phyloP scores from a whole-genome alignment of 2,329 filamentous ascomycete species.

The Monilinia aucupariae region DNA sequence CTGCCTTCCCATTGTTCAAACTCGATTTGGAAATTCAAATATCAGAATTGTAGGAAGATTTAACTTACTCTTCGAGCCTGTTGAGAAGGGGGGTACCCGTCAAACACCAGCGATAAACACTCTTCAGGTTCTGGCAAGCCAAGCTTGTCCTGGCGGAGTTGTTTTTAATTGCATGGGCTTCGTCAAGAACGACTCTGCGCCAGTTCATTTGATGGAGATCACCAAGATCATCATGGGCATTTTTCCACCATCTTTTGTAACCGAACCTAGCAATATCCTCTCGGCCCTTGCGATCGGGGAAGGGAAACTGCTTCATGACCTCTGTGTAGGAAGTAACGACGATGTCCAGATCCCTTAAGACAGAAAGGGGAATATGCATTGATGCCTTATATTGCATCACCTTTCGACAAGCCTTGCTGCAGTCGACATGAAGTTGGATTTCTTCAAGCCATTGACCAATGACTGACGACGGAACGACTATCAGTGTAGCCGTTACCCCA shows the following conservation, averaged over 20 bases:
- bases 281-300: slow-evolving; percentile 90
- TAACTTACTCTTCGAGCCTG: slow-evolving; percentile 31
- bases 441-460: slow-evolving; percentile 33
- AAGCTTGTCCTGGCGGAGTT: slow-evolving; percentile 38
- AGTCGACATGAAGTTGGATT: slow-evolving; percentile 26
- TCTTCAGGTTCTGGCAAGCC: slow-evolving; percentile 39
- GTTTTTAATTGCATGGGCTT: slow-evolving; percentile 53
- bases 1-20: neutral
- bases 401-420: slow-evolving; percentile 21
- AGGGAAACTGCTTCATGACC: slow-evolving; percentile 60
- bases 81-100: slow-evolving; percentile 34
- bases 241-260: slow-evolving; percentile 35
- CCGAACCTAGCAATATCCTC: slow-evolving; percentile 60
- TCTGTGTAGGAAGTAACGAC: slow-evolving; percentile 31
- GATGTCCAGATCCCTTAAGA: slow-evolving; percentile 29
- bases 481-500: slow-evolving; percentile 29
- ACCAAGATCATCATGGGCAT: slow-evolving; percentile 35
- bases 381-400: slow-evolving; percentile 27
- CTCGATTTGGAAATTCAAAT: neutral
- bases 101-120: slow-evolving; percentile 34
- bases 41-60: neutral
- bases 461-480: slow-evolving; percentile 31
- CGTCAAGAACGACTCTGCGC: slow-evolving; percentile 51
- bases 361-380: neutral
- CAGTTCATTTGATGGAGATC: slow-evolving; percentile 40